Base-by-base conservation (phyloP, 192 early-diverging fungal genomes). In the Umbelopsis sp. region DNA sequence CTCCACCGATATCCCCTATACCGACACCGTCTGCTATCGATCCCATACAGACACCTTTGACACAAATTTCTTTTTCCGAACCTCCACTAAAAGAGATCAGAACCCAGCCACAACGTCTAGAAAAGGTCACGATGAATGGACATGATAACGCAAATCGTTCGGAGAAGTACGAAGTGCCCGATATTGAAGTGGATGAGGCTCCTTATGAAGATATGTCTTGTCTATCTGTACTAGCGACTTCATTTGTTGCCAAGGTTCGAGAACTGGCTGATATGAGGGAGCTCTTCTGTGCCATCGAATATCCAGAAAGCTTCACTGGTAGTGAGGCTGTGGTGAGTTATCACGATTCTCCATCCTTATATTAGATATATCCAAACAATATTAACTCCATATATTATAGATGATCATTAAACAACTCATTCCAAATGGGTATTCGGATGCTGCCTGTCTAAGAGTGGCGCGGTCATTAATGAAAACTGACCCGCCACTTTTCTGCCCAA, bases 221-320 rank as follows among this genome's bases (percentile, higher is more conserved):
- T 17, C 31, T 70, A 14, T 70, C 69, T 8, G 41, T 50, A 8
- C 24, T 70, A 3, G 43, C 49, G 11, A 50, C 11, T 16, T 47
- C 29, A 6, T 51, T 70, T 21, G 36, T 34, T 20, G 32, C 9
- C 7, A 32, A 20, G 10, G 52, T 70, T 14, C 47, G 49, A 24
- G 36, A 70, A 11, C 31, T 52, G 49, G 31, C 34, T 20, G 34
- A 26, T 25, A 41, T 50, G 2, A 51, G 79, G 21, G 54, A 71
- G n/a, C 45, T 76, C 0, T 75, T 76, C 50, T 80, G 74, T 45
- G 31, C 71, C 4, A 69, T 59, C 6, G 74, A 73, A 45, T 80
- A 80, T 56, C 74, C 79, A 20, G n/a, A 59, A 8, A 80, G 79
- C 71, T 80, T 80, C 44, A 73, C 71, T 8, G 79, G 79, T 31